Evolutionary conservation across 73 alveolate species (phyloP).

Genomic region (Loxodes magnus): DNA sequence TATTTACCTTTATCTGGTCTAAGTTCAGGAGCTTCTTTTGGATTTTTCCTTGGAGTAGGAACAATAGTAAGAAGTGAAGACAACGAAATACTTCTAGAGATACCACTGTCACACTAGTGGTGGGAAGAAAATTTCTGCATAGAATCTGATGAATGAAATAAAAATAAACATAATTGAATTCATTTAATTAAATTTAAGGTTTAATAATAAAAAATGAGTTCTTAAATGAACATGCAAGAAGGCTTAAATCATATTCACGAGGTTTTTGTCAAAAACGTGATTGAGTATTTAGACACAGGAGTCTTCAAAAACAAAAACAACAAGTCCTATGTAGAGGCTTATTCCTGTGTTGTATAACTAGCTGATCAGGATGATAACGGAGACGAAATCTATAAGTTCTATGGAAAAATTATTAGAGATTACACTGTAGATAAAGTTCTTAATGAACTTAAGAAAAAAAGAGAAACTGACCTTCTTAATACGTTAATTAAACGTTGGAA

Average conservation of each 20-base stretch:
- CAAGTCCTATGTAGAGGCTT: slow-evolving; percentile 25
- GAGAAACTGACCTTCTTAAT: slow-evolving; percentile 23
- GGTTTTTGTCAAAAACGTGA: slow-evolving; percentile 27
- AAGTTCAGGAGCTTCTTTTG: slow-evolving; percentile 49
- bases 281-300: slow-evolving; percentile 30
- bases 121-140: too few relatives aligned
- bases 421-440: slow-evolving; percentile 21
- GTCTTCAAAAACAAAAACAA: slow-evolving; percentile 29
- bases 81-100: background rate
- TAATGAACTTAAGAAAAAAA: slow-evolving; percentile 8
- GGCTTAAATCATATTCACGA: too few relatives aligned
- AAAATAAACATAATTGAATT: too few relatives aligned
- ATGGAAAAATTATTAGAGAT: slow-evolving; percentile 11
- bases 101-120: too few relatives aligned
- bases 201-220: too few relatives aligned
- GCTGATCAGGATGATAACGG: slow-evolving; percentile 45
- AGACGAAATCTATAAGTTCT: slow-evolving; percentile 22
- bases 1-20: slow-evolving; percentile 34
- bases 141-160: too few relatives aligned
- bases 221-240: too few relatives aligned
- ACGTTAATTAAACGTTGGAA: slow-evolving; percentile 33
- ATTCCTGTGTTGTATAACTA: slow-evolving; percentile 22
- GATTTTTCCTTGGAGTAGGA: slow-evolving; percentile 65
- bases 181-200: too few relatives aligned
- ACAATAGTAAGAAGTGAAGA: slow-evolving; percentile 39